Evolutionary conservation across 2,329 filamentous ascomycete genomes (phyloP).

Genomic region (Blumeriella jaapii): DNA sequence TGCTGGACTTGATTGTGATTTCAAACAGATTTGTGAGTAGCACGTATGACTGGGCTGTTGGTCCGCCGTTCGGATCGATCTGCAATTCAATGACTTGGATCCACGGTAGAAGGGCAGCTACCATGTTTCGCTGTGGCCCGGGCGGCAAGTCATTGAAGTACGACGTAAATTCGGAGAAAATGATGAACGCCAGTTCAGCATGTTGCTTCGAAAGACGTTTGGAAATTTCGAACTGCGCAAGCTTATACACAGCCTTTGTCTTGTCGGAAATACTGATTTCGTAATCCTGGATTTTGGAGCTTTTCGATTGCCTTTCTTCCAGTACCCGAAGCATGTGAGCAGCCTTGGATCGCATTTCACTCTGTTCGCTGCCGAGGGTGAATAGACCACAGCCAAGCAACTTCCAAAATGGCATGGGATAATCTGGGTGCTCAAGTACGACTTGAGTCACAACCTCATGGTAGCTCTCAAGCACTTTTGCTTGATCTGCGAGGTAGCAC

Average conservation of each 20-base stretch:
- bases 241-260: constrained; percentile 94
- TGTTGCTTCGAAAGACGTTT: constrained; percentile 82
- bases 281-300: constrained; percentile 88
- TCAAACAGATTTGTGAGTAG: constrained; percentile 89
- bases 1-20: constrained; percentile 87
- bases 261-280: constrained; percentile 98
- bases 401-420: constrained; percentile 81
- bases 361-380: constrained; percentile 84
- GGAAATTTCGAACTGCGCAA: constrained; percentile 94
- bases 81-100: constrained; percentile 89
- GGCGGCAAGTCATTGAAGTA: constrained; percentile 84
- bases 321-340: constrained; percentile 68
- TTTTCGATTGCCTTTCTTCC: constrained; percentile 73
- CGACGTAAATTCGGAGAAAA: constrained; percentile 90
- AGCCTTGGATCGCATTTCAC: constrained; percentile 79
- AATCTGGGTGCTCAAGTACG: constrained; percentile 70
- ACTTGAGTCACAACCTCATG: constrained; percentile 88
- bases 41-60: constrained; percentile 87
- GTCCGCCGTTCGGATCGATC: constrained; percentile 81
- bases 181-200: constrained; percentile 76
- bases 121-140: constrained; percentile 80
- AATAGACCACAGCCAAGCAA: constrained; percentile 80
- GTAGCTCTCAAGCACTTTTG: constrained; percentile 87
- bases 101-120: constrained; percentile 91
- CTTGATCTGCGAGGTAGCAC: constrained; percentile 72